phyloP scores from a whole-genome alignment of 345 rosid genomes.

The Brassica juncea region DNA sequence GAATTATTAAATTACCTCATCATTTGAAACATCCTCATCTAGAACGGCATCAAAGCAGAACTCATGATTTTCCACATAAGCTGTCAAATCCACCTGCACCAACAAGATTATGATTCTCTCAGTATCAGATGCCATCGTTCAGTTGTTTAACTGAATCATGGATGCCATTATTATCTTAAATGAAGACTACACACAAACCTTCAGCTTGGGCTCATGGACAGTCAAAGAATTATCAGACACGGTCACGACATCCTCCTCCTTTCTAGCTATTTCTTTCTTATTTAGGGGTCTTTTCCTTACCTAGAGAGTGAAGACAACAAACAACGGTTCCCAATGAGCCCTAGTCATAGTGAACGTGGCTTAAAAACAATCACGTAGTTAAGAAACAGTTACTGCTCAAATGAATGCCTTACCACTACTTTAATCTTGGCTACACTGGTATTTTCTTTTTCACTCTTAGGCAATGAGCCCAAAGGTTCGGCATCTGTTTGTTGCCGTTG shows the following conservation, averaged over 20 bases:
- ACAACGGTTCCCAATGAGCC: slow-evolving; percentile 16
- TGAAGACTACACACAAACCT: slow-evolving; percentile 57
- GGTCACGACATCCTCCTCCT: slow-evolving; percentile 92
- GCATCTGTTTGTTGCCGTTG: slow-evolving; percentile 58
- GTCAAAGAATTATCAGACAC: slow-evolving; percentile 72
- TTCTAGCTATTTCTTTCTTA: slow-evolving; percentile 84
- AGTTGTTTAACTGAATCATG: slow-evolving; percentile 36
- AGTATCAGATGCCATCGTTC: slow-evolving; percentile 33
- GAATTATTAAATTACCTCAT: slow-evolving; percentile 57
- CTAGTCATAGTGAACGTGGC: not conserved
- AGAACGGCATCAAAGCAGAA: slow-evolving; percentile 98
- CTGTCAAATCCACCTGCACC: slow-evolving; percentile 95
- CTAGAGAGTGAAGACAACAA: slow-evolving; percentile 41
- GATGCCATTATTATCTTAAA: slow-evolving; percentile 33
- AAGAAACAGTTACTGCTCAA: slow-evolving; percentile 6
- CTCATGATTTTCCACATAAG: slow-evolving; percentile 96
- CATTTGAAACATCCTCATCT: slow-evolving; percentile 77
- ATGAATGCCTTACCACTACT: slow-evolving; percentile 84
- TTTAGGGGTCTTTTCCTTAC: slow-evolving; percentile 97
- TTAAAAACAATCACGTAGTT: slow-evolving; percentile 14
- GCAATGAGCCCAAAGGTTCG: slow-evolving; percentile 50
- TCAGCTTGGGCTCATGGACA: slow-evolving; percentile 93
- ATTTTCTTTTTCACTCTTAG: slow-evolving; percentile 71
- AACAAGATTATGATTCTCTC: slow-evolving; percentile 26
- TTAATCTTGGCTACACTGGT: slow-evolving; percentile 89